phyloP scores from a whole-genome alignment of 2,329 filamentous ascomycete genomes.

The Pseudogymnoascus sp. region DNA sequence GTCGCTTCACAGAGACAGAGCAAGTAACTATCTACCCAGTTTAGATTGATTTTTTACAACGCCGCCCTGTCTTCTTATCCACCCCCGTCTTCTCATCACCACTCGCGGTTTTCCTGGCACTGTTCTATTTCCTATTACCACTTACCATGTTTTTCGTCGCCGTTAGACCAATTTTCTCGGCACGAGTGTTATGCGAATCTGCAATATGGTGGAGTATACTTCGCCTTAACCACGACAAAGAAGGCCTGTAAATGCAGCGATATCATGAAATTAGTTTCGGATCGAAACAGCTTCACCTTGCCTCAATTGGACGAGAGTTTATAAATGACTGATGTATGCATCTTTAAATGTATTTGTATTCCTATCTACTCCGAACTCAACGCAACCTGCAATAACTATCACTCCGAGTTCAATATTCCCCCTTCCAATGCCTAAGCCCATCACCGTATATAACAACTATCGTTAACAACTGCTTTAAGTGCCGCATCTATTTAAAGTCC shows the following conservation, averaged over 20 bases:
- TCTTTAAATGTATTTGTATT: neutral
- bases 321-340: neutral
- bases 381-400: slow-evolving; percentile 1
- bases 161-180: neutral
- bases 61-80: too few relatives aligned
- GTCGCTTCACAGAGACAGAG: too few relatives aligned
- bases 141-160: neutral
- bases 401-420: neutral
- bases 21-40: too few relatives aligned
- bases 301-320: neutral
- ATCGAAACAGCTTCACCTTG: neutral
- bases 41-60: too few relatives aligned
- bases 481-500: neutral
- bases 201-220: neutral
- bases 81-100: too few relatives aligned
- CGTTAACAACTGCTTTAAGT: neutral
- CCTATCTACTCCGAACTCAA: neutral
- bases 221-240: neutral
- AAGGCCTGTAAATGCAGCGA: neutral
- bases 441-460: slow-evolving; percentile 2
- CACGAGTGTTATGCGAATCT: neutral
- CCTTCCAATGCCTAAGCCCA: neutral
- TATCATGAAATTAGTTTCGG: neutral
- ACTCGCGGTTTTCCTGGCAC: neutral
- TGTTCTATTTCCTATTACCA: neutral